Evolutionary conservation across 2,329 filamentous ascomycete genomes (phyloP).

Genomic region (Amauroascus verrucosus): DNA sequence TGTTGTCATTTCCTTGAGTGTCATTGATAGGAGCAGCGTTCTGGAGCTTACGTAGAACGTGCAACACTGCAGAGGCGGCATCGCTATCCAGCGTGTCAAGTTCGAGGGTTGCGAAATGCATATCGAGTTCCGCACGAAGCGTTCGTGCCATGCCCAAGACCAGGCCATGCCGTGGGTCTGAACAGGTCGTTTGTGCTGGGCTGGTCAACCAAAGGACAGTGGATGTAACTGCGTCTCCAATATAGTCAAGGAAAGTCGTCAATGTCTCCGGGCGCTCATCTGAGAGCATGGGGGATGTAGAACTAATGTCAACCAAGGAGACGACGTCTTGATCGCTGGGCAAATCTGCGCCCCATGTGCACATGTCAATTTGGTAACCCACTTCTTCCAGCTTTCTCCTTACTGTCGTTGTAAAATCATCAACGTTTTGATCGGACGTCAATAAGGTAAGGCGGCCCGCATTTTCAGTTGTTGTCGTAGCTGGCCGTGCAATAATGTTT

Average conservation of each 20-base stretch:
- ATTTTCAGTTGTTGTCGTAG: too few relatives aligned
- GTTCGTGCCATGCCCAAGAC: constrained; percentile 10
- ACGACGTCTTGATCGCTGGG: background rate
- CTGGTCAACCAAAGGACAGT: constrained; percentile 15
- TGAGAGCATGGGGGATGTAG: background rate
- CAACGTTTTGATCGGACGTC: too few relatives aligned
- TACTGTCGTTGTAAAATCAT: too few relatives aligned
- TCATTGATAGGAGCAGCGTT: background rate
- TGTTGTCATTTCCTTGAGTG: too few relatives aligned
- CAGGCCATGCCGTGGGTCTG: constrained; percentile 4
- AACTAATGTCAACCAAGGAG: background rate
- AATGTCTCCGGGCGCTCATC: background rate
- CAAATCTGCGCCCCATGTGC: background rate
- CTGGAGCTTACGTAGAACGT: background rate
- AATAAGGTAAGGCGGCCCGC: too few relatives aligned
- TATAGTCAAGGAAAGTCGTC: background rate
- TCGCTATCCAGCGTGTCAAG: background rate
- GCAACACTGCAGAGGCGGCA: background rate
- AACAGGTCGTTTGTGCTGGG: background rate
- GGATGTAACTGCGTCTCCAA: background rate
- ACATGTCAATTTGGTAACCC: background rate
- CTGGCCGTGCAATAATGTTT: too few relatives aligned
- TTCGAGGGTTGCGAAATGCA: constrained; percentile 11
- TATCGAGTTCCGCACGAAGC: constrained; percentile 3
- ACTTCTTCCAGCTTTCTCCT: too few relatives aligned